Base-by-base conservation (phyloP, 306 rosid species). In the Notholithocarpus densiflorus region DNA sequence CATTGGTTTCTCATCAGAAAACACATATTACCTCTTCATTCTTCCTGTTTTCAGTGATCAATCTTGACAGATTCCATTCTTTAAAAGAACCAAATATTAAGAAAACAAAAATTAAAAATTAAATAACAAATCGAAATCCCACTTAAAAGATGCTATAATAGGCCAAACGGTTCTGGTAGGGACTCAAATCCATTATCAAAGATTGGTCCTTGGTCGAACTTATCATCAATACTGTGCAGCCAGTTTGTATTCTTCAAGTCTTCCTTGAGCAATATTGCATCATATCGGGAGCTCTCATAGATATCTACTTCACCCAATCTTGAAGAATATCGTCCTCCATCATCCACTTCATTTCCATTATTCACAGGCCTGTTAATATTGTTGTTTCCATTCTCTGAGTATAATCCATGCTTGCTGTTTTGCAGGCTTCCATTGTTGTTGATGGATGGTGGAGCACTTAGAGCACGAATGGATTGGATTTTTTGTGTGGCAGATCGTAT, bases 81-180 rank as follows among this genome's bases (percentile, higher is more conserved):
- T 84, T 61, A 55, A 78, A 71, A 85, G 84, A 80, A 80, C 80
- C 79, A 80, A 79, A 26, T 79, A 52, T 45, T 73, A 77, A 17
- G 69, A 62, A 24, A 76, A 83, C 37, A 76, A 68, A 40, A 79
- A 76, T 77, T 69, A 71, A 68, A 82, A 80, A 71, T 56, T 65
- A 68, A 72, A 68, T 40, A 75, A 45, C 84, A 82, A 64, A 59
- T 56, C 76, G 68, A 77, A 61, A 78, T 73, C 75, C 85, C 81
- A 85, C 82, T 80, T 24, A 27, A 76, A 69, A 31, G 60, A 74
- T 78, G 89, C 85, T 89, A 93, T 51, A 91, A 87, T 84, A 90
- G 97, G 53, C 94, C 94, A 79, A 91, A 95, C 40, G 99, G 99
- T 78, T 95, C 99, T 9, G 99, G 98, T 75, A 95, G 88, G 80